Evolutionary conservation across 2,329 filamentous ascomycete genomes (phyloP).

Genomic region (Penicillium sp.): DNA sequence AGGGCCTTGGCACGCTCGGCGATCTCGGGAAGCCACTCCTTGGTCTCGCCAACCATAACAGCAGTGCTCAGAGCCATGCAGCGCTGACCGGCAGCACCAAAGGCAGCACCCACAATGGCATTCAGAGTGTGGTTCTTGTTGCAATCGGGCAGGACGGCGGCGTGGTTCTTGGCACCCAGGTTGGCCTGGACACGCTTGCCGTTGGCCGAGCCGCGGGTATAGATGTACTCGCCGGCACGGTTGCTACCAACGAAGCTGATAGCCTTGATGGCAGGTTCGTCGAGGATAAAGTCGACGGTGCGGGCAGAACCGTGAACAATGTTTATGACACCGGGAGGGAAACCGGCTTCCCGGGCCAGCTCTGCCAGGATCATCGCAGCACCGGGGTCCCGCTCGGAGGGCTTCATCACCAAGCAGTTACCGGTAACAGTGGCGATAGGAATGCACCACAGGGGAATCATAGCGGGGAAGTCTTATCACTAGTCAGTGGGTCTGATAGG

Average conservation of each 20-base stretch:
- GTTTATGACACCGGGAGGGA: slow-evolving; percentile 67
- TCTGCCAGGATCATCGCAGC: slow-evolving; percentile 68
- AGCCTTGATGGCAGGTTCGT: slow-evolving; percentile 69
- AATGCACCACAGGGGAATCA: slow-evolving; percentile 71
- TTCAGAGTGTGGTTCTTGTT: slow-evolving; percentile 70
- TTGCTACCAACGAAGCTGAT: slow-evolving; percentile 70
- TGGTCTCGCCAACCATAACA: slow-evolving; percentile 66
- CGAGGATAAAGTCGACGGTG: slow-evolving; percentile 70
- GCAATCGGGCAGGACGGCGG: slow-evolving; percentile 66
- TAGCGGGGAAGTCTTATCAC: slow-evolving; percentile 64
- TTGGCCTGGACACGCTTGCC: slow-evolving; percentile 72
- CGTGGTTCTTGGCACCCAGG: slow-evolving; percentile 71
- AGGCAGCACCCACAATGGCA: slow-evolving; percentile 67
- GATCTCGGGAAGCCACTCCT: slow-evolving; percentile 66
- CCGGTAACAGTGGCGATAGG: slow-evolving; percentile 66
- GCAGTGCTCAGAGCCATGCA: slow-evolving; percentile 70
- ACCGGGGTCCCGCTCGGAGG: slow-evolving; percentile 66
- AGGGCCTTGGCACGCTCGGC: slow-evolving; percentile 63
- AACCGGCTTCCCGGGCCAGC: slow-evolving; percentile 64
- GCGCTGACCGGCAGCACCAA: slow-evolving; percentile 68
- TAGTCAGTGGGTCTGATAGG: slow-evolving; percentile 22
- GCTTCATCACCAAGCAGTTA: slow-evolving; percentile 66
- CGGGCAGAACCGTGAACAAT: slow-evolving; percentile 65
- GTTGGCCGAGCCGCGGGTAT: slow-evolving; percentile 66
- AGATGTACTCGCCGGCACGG: slow-evolving; percentile 70